phyloP scores from a whole-genome alignment of 306 rosid species.

The Cajanus cajan region DNA sequence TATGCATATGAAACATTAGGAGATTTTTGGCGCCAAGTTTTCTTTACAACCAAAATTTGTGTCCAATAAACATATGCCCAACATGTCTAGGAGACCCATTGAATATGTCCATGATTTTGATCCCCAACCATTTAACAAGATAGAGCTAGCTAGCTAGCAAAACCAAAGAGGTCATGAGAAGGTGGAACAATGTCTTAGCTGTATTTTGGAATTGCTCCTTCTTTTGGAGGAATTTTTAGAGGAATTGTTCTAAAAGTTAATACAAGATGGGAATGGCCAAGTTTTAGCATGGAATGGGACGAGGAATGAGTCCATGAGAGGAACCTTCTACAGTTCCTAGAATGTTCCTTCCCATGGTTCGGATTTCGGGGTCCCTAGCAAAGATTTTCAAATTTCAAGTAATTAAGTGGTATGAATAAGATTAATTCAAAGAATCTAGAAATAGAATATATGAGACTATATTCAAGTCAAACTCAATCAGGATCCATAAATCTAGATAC shows the following conservation, averaged over 20 bases:
- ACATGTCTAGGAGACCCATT: slow-evolving; percentile 37
- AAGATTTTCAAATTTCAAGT: background rate
- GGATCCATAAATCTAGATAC: background rate
- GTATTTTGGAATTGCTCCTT: slow-evolving; percentile 27
- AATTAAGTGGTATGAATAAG: no score
- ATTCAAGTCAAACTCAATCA: background rate
- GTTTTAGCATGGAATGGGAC: slow-evolving; percentile 21
- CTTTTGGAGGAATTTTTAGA: slow-evolving; percentile 24
- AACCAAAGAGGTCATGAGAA: slow-evolving; percentile 15
- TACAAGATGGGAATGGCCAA: background rate
- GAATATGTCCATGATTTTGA: slow-evolving; percentile 35
- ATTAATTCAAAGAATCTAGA: no score
- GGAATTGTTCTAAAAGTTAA: slow-evolving; percentile 8
- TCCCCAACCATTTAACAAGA: background rate
- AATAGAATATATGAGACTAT: no score
- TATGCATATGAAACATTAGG: background rate
- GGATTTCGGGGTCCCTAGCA: background rate
- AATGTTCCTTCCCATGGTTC: slow-evolving; percentile 30
- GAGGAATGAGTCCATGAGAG: background rate
- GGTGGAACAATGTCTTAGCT: slow-evolving; percentile 31
- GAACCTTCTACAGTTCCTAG: background rate
- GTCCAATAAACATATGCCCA: slow-evolving; percentile 37
- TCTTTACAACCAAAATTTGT: slow-evolving; percentile 19
- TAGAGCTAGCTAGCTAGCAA: slow-evolving; percentile 18
- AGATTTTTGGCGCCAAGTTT: background rate